A percentile compares a stretch with the other conserved stretches of the same genome.
Conservation (phyloP, 2,329 filamentous ascomycete genomes). For the Neocucurbitaria cava region DNA sequence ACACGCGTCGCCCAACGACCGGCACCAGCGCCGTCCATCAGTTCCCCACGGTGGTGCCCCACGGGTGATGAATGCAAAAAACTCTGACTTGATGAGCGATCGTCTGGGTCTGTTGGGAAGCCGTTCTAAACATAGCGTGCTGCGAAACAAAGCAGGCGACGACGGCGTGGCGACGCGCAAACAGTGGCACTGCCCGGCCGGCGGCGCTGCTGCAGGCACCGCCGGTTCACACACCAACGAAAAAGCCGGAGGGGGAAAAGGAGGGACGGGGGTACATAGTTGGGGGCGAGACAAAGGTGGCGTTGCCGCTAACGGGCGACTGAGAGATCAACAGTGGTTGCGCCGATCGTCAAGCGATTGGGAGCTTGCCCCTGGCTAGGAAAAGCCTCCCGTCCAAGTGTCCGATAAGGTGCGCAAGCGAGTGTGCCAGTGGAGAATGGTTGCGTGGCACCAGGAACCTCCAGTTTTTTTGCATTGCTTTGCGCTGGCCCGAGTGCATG, state of each 20-base stretch:
- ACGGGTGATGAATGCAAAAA: too few relatives aligned
- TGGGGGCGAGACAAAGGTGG: constrained; percentile 1
- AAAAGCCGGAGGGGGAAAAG: not conserved
- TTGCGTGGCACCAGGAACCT: constrained; percentile 23
- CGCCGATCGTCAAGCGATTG: constrained; percentile 16
- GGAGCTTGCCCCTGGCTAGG: constrained; percentile 16
- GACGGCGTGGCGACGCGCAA: not conserved
- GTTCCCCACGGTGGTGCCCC: too few relatives aligned
- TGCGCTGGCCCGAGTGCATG: not conserved
- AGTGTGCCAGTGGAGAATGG: constrained; percentile 13
- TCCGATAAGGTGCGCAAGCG: constrained; percentile 21
- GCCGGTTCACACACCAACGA: constrained; percentile 2
- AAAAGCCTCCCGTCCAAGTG: constrained; percentile 3
- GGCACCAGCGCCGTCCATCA: too few relatives aligned
- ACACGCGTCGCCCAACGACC: not conserved
- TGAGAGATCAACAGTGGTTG: constrained; percentile 2
- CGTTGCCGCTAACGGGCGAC: not conserved
- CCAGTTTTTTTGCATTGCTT: not conserved
- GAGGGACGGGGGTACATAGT: too few relatives aligned
- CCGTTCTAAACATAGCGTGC: too few relatives aligned
- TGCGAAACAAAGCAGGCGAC: too few relatives aligned
- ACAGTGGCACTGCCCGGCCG: not conserved
- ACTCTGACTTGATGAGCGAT: not conserved
- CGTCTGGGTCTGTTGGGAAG: too few relatives aligned
- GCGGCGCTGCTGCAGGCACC: not conserved